Percentiles rank a stretch among this genome's conserved stretches.
Evolutionary conservation across 2,329 filamentous ascomycete genomes (phyloP).

Genomic region (Macrophomina tecta): DNA sequence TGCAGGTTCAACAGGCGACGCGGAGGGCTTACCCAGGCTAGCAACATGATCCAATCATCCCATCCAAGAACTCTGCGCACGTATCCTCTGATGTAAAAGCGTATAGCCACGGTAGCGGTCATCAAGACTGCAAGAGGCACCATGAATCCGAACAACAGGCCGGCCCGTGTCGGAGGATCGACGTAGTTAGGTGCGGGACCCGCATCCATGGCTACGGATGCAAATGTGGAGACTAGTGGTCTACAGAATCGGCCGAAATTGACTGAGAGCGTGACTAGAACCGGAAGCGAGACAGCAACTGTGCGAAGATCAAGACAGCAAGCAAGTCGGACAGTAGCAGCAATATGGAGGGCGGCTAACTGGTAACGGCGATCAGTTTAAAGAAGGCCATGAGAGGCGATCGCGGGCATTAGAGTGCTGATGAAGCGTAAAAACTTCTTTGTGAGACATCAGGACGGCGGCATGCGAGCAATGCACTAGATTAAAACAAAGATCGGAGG

Average conservation of each 20-base stretch:
- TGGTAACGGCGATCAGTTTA: too few species aligned
- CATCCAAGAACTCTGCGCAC: constrained; percentile 36
- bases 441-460: too few species aligned
- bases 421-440: neutral
- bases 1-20: too few species aligned
- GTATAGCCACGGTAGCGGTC: neutral
- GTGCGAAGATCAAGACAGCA: too few species aligned
- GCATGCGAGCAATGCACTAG: neutral
- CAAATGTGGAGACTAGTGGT: neutral
- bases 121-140: constrained; percentile 35
- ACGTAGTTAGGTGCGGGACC: constrained; percentile 40
- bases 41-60: constrained; percentile 39
- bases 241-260: neutral
- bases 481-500: neutral
- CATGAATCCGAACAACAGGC: constrained; percentile 35
- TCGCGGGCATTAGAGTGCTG: neutral
- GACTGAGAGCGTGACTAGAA: neutral
- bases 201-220: constrained; percentile 3
- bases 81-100: constrained; percentile 37
- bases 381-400: too few species aligned
- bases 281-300: neutral
- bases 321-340: too few species aligned
- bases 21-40: constrained; percentile 32
- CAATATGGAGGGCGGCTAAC: too few species aligned
- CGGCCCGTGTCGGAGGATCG: constrained; percentile 34